Evolutionary conservation across 163 green algal species (phyloP), one percentile per base, ranked within the genome.

Genomic region (Picocystis sp.): DNA sequence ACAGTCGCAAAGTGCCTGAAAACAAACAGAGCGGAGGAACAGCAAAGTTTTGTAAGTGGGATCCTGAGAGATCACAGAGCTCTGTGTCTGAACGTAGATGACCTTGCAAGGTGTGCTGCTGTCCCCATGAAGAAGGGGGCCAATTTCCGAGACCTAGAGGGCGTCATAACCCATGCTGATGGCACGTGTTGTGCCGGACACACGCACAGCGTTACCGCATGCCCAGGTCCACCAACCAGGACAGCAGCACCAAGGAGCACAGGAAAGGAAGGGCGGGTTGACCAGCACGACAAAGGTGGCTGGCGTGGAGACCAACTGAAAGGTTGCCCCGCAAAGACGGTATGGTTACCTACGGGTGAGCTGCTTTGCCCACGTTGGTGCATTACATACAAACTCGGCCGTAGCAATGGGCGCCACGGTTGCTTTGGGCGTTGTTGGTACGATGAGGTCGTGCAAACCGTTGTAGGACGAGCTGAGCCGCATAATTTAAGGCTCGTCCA

Each of bases 401-500:
- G 53, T 13, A 50, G 35, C 21, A 47, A 61, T 22, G 66, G 66
- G 1, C 58, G 68, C 8, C 59, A 77, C 22, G 68, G 60, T 53
- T 84, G 77, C 65, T 85, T 69, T 24, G 77, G 77, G 2, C 62
- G 73, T 29, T 34, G 64, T 1, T 56, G 52, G 50, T 64, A 41
- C 12, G 59, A 74, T 23, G 60, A 72, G 41, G 54, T 77, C 8
- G 60, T 78, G 62, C 52, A 38, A 38, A 87, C 78, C 3, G 75
- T 85, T 47, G 72, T 87, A 9, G 77, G 71, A 3, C 70, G 79
- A 6, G 69, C 78, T 0, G 74, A 87, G 74, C 79, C 79, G 2
- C 78, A 89, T 71, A 84, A 85, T 66, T 57, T 84, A 23, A 49
- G 63, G 22, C 44, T 87, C 17, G 45, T 78, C 3, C 78, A 87